Evolutionary conservation across 2,329 filamentous ascomycete genomes (phyloP).

Genomic region (Aspergillus intermedius): DNA sequence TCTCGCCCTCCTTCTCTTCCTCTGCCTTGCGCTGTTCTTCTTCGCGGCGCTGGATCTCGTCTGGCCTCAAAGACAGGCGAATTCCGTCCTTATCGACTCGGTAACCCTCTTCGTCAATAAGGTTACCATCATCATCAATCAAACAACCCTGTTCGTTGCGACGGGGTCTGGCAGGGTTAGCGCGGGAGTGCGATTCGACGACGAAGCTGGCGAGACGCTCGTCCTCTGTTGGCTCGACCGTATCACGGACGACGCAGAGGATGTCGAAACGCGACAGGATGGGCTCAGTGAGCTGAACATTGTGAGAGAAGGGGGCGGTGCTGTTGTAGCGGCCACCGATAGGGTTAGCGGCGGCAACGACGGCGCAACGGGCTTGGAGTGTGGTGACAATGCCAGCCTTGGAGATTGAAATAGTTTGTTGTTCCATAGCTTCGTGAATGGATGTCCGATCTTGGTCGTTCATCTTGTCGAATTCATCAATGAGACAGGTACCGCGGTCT

Average conservation of each 20-base stretch:
- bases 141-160: conserved; percentile 39
- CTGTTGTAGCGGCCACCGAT: conserved; percentile 95
- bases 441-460: conserved; percentile 97
- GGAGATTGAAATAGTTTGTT: conserved; percentile 98
- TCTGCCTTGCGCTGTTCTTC: conserved; percentile 40
- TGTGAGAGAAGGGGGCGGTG: conserved; percentile 90
- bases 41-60: conserved; percentile 37
- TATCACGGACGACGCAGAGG: conserved; percentile 90
- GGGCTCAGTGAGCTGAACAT: conserved; percentile 93
- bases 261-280: conserved; percentile 98
- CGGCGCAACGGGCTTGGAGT: conserved; percentile 87
- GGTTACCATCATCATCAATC: conserved; percentile 40
- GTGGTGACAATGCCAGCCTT: conserved; percentile 98
- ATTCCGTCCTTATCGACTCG: conserved; percentile 42
- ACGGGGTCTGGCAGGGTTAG: conserved; percentile 61
- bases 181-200: conserved; percentile 85
- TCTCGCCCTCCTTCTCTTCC: conserved; percentile 59
- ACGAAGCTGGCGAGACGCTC: conserved; percentile 92
- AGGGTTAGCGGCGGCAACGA: conserved; percentile 94
- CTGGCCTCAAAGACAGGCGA: conserved; percentile 36
- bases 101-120: conserved; percentile 57
- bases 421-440: conserved; percentile 99
- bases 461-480: conserved; percentile 99
- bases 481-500: conserved; percentile 89
- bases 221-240: conserved; percentile 85